Conservation (phyloP, 2,329 filamentous ascomycete genomes). For the Xylaria sp. region DNA sequence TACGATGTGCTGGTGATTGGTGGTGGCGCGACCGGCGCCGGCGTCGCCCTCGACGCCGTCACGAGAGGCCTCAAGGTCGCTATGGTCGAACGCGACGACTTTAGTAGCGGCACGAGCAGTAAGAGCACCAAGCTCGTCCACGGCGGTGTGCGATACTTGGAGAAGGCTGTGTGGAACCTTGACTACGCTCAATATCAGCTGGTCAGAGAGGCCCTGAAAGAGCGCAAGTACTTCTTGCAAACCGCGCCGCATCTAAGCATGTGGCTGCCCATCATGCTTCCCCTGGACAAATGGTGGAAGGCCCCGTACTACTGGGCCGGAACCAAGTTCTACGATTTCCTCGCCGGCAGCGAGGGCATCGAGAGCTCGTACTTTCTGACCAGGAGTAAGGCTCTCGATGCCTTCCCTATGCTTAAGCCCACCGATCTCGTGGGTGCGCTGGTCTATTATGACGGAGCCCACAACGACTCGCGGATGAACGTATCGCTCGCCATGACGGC, state of each 20-base stretch:
- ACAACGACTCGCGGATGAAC: conserved; percentile 94
- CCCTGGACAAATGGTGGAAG: conserved; percentile 77
- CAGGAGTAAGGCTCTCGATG: conserved; percentile 82
- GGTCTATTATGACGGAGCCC: conserved; percentile 90
- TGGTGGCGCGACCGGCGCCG: conserved; percentile 72
- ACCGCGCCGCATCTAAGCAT: conserved; percentile 75
- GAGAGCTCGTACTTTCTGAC: conserved; percentile 89
- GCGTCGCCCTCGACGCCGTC: conserved; percentile 73
- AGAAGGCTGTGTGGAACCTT: conserved; percentile 77
- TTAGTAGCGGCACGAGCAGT: conserved; percentile 73
- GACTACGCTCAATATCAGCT: conserved; percentile 76
- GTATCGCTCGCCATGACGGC: conserved; percentile 87
- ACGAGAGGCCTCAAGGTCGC: conserved; percentile 75
- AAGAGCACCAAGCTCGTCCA: conserved; percentile 82
- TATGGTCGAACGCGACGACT: conserved; percentile 74
- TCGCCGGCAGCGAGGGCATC: conserved; percentile 85
- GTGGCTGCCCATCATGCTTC: conserved; percentile 79
- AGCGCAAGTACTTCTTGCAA: conserved; percentile 76
- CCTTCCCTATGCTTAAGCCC: conserved; percentile 87
- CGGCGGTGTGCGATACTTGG: conserved; percentile 74
- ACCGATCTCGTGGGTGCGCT: conserved; percentile 79
- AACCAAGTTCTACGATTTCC: conserved; percentile 82
- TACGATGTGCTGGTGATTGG: conserved; percentile 76
- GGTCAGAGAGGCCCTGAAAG: conserved; percentile 74
- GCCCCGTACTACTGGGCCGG: conserved; percentile 78